Percentiles rank a stretch among this genome's conserved stretches.
Evolutionary conservation across 768 basidiomycete species (phyloP).

Genomic region (Boletus tylopilopsis): DNA sequence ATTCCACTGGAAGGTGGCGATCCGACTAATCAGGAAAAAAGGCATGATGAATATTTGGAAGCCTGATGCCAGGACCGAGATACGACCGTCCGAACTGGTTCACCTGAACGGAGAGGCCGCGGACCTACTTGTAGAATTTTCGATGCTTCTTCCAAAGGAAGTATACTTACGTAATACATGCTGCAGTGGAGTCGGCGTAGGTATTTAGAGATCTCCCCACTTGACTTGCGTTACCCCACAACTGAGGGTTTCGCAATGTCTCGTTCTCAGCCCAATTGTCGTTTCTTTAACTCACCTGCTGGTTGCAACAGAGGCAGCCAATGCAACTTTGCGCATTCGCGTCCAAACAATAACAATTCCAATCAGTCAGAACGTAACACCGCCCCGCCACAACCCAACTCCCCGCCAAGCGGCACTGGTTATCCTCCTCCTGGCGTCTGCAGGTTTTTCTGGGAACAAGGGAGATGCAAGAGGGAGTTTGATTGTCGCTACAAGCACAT

Average conservation of each 20-base stretch:
- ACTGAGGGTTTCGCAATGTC: conserved; percentile 17
- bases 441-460: conserved; percentile 44
- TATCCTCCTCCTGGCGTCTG: conserved; percentile 39
- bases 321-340: conserved; percentile 36
- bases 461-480: conserved; percentile 45
- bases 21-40: no score
- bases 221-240: not conserved
- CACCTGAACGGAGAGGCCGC: no score
- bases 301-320: conserved; percentile 45
- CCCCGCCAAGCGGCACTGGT: conserved; percentile 3
- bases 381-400: not conserved
- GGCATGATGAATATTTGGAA: no score
- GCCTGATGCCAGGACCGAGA: no score
- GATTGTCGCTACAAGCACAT: conserved; percentile 42
- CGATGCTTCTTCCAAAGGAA: no score
- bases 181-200: not conserved
- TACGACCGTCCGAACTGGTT: no score
- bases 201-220: no score
- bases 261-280: conserved; percentile 36
- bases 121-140: no score
- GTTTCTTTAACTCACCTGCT: conserved; percentile 37
- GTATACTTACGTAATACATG: conserved; percentile 6
- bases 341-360: conserved; percentile 5
- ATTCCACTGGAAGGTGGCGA: no score
- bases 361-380: not conserved